Evolutionary conservation across 2,329 filamentous ascomycete species (phyloP).

Genomic region (Hypoxylon sp.): DNA sequence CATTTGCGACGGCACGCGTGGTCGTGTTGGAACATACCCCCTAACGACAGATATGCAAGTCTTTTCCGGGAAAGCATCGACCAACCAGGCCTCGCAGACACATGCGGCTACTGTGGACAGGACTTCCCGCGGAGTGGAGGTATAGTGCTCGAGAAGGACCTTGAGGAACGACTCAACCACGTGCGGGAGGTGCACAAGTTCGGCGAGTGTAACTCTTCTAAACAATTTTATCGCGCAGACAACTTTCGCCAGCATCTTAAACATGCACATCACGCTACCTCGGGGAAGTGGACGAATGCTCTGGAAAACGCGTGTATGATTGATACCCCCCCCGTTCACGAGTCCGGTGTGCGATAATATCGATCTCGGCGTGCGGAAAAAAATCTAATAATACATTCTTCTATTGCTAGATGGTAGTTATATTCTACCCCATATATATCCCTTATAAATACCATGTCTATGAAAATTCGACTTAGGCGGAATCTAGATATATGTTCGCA

Average conservation of each 20-base stretch:
- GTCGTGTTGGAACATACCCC: constrained; percentile 27
- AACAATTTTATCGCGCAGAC: constrained; percentile 35
- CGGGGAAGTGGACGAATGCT: constrained; percentile 27
- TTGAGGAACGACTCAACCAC: constrained; percentile 21
- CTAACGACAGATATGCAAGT: constrained; percentile 4
- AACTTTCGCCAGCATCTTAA: constrained; percentile 38
- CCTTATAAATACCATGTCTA: too few species aligned
- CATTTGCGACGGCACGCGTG: constrained; percentile 31
- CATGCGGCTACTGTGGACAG: constrained; percentile 33
- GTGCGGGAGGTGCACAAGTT: constrained; percentile 27
- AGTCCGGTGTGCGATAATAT: too few species aligned
- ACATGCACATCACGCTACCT: constrained; percentile 24
- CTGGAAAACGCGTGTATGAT: constrained; percentile 28
- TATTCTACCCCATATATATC: too few species aligned
- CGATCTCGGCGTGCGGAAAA: too few species aligned
- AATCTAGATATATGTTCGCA: too few species aligned
- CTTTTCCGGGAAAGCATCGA: constrained; percentile 32
- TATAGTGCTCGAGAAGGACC: constrained; percentile 14
- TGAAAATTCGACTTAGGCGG: too few species aligned
- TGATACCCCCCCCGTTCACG: constrained; percentile 18
- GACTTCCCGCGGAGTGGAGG: constrained; percentile 30
- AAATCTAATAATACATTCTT: too few species aligned
- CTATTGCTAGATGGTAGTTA: too few species aligned
- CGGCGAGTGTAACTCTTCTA: constrained; percentile 29
- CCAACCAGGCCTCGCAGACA: constrained; percentile 20